Evolutionary conservation across 768 basidiomycete genomes (phyloP).

Genomic region (Collybia sp.): DNA sequence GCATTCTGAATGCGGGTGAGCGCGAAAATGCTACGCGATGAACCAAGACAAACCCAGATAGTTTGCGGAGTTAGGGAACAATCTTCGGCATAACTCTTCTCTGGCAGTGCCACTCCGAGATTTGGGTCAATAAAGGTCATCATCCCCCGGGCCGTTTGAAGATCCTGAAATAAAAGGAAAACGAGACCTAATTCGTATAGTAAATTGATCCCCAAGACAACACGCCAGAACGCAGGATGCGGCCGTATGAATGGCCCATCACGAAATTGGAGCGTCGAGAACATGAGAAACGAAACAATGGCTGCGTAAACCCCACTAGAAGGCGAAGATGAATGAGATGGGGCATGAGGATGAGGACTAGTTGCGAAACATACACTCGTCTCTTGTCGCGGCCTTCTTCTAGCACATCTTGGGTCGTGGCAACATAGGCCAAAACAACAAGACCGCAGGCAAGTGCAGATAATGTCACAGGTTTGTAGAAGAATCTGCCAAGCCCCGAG

Average conservation of each 20-base stretch:
- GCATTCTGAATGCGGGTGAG: conserved; percentile 47
- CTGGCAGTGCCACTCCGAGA: conserved; percentile 69
- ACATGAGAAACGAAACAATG: conserved; percentile 67
- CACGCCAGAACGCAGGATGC: conserved; percentile 84
- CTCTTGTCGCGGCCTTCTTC: conserved; percentile 81
- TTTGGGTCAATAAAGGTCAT: conserved; percentile 74
- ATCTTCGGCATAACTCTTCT: conserved; percentile 84
- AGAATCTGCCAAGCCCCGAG: conserved; percentile 48
- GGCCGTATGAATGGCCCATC: conserved; percentile 88
- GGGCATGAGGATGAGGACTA: neutral
- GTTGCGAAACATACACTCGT: conserved; percentile 54
- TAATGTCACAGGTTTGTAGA: conserved; percentile 81
- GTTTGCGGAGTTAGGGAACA: conserved; percentile 59
- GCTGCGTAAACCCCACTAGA: conserved; percentile 74
- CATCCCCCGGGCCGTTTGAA: conserved; percentile 70
- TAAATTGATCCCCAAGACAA: conserved; percentile 74
- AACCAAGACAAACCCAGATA: conserved; percentile 53
- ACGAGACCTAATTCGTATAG: conserved; percentile 81
- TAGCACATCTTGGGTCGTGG: conserved; percentile 79
- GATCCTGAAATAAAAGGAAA: conserved; percentile 83
- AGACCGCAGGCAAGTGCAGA: conserved; percentile 67
- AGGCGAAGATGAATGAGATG: conserved; percentile 6
- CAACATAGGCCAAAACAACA: conserved; percentile 71
- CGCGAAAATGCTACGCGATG: neutral
- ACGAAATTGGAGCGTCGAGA: conserved; percentile 85